Conservation (phyloP, 164 flowering plant species). For the Nymphaea thermarum region DNA sequence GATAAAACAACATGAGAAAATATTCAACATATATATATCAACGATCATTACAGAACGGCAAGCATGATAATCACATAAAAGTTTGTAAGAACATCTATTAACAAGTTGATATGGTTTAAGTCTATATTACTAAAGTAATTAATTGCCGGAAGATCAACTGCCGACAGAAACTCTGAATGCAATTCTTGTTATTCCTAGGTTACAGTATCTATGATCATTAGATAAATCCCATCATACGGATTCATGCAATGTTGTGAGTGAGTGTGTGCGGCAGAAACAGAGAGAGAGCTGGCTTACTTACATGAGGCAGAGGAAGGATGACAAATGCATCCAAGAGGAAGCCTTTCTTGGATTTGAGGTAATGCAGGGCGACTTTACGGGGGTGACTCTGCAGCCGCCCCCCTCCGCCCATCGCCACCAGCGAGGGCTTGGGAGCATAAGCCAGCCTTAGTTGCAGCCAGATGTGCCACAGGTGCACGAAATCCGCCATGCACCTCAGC, state of each 20-base stretch:
- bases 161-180: too few species aligned
- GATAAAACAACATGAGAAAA: too few species aligned
- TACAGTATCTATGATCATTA: too few species aligned
- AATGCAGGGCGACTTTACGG: conserved; percentile 21
- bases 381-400: conserved; percentile 3
- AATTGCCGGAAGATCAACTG: too few species aligned
- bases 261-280: background rate
- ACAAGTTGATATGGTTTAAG: too few species aligned
- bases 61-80: too few species aligned
- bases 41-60: too few species aligned
- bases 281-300: conserved; percentile 5
- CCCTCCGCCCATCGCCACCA: conserved; percentile 4
- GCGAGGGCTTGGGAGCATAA: conserved; percentile 12
- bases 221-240: too few species aligned
- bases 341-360: conserved; percentile 49
- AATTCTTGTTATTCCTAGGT: too few species aligned
- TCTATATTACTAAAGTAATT: too few species aligned
- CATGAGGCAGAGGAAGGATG: conserved; percentile 86
- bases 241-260: background rate
- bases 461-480: conserved; percentile 77
- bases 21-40: too few species aligned
- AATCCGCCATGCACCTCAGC: conserved; percentile 83
- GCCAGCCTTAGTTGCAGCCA: conserved; percentile 67
- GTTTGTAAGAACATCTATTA: too few species aligned
- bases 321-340: conserved; percentile 81